Evolutionary conservation across 2,329 filamentous ascomycete species (phyloP), one percentile per base, ranked within the genome.

Genomic region (Aschersonia sp.): DNA sequence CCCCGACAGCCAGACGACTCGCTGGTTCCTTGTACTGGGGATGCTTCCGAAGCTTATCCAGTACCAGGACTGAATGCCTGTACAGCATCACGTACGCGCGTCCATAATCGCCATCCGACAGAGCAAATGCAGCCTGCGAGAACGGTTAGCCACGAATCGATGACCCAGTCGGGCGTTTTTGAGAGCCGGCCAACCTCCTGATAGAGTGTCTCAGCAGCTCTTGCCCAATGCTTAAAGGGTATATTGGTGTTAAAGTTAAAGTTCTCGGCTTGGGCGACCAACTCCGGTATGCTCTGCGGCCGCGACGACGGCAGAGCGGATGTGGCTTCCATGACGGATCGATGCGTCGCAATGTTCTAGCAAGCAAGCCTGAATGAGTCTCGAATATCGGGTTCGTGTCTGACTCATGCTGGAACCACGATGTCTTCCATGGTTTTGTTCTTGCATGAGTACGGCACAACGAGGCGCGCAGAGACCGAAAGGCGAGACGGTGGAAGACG

Each of bases 71-170:
- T 7, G 88, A 88, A 66, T 94, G 89, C 55, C 92, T 82, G 61
- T 92, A 87, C n/a, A 94, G 77, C 50, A 97, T 80, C 48, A 96
- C 76, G 63, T 94, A 98, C 4, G 91, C 86, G 59, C 92, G 84
- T 56, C 89, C 80, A 53, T 88, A 80, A 65, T 96, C 89, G 58
- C 84, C 83, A 64, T 97, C 91, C 42, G 77, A 76, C 58, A 92
- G 76, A 61, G 95, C 95, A 56, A 91, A 87, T 46, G 79, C 74
- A 28, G 88, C 89, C 86, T 96, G 35, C 29, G 10, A 7, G 35
- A n/a, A 20, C n/a, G 6, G 30, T 51, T n/a, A 47, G 44, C 20
- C 35, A 28, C 6, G 2, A 41, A 30, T 5, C 30, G 20, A 9
- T 30, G 31, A 20, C 20, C 6, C 29, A 20, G 20, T 9, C 20